Evolutionary conservation across 2,329 filamentous ascomycete genomes (phyloP).

Genomic region (Stagonosporopsis tanaceti): DNA sequence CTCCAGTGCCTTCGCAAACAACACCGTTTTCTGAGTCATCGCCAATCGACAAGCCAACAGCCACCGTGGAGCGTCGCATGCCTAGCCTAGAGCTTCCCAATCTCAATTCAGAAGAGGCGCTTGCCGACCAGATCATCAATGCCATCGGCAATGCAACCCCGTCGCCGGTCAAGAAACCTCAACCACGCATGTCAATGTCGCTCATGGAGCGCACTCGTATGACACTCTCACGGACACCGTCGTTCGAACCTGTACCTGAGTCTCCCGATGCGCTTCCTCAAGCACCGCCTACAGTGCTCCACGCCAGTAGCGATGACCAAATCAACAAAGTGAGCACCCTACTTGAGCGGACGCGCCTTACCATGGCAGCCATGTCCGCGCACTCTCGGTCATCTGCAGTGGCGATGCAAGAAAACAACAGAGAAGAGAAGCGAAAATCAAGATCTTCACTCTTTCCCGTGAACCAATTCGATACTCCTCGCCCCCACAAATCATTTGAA

Average conservation of each 20-base stretch:
- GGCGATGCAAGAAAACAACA: constrained; percentile 24
- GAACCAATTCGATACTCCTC: constrained; percentile 65
- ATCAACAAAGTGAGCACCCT: constrained; percentile 51
- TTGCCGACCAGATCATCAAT: constrained; percentile 52
- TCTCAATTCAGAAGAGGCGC: constrained; percentile 37
- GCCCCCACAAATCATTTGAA: constrained; percentile 42
- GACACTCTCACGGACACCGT: constrained; percentile 52
- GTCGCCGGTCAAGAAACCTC: constrained; percentile 50
- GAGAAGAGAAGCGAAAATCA: constrained; percentile 25
- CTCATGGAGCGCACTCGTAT: constrained; percentile 58
- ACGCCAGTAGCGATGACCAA: constrained; percentile 22
- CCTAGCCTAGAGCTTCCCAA: constrained; percentile 28
- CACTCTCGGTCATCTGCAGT: constrained; percentile 27
- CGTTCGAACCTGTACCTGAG: constrained; percentile 37
- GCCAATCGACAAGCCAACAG: constrained; percentile 8
- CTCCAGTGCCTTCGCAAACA: constrained; percentile 4
- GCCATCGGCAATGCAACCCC: constrained; percentile 51
- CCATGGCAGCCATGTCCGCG: constrained; percentile 71
- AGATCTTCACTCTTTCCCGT: constrained; percentile 55
- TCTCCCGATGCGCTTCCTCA: constrained; percentile 23
- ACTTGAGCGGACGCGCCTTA: constrained; percentile 79
- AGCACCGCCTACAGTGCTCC: constrained; percentile 22
- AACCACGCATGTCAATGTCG: constrained; percentile 52
- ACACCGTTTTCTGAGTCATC: constrained; percentile 8
- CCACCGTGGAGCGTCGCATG: constrained; percentile 28